Percentiles rank a stretch among this genome's conserved stretches.
Evolutionary conservation across 345 rosid species (phyloP).

Genomic region (Eucalyptus viminalis): DNA sequence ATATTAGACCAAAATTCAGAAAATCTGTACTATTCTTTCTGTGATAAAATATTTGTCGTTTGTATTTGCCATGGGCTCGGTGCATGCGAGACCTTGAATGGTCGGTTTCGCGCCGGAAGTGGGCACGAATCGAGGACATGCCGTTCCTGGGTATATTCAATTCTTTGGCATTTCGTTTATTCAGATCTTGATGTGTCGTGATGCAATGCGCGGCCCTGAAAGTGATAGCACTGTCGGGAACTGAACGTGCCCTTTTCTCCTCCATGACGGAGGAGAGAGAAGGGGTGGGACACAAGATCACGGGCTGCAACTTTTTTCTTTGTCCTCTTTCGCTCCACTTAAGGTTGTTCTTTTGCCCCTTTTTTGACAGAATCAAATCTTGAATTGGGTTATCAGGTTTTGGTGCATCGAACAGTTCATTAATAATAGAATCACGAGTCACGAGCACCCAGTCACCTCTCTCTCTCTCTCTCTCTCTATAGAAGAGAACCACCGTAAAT

Average conservation of each 20-base stretch:
- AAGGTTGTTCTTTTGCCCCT: background rate
- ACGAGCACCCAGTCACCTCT: background rate
- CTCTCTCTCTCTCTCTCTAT: background rate
- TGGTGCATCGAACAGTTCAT: background rate
- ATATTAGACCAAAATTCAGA: background rate
- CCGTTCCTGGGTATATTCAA: background rate
- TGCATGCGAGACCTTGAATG: background rate
- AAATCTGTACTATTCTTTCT: background rate
- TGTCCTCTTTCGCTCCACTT: conserved; percentile 15
- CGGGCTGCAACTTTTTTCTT: conserved; percentile 23
- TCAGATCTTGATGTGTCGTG: background rate
- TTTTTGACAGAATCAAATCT: background rate
- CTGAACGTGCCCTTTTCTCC: background rate
- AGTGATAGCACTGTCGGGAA: background rate
- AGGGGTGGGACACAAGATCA: conserved; percentile 11
- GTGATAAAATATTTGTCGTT: background rate
- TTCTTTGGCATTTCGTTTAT: background rate
- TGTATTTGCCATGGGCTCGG: background rate
- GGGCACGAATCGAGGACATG: background rate
- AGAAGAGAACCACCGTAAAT: background rate
- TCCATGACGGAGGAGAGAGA: background rate
- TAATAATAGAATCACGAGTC: background rate
- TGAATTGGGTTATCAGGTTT: background rate
- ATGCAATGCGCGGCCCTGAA: background rate
- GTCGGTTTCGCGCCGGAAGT: background rate